These are phyloP conservation scores for Lecanicillium sp. DNA, from an alignment of 2,329 filamentous ascomycete species.

Conservation along the genomic window DNA sequence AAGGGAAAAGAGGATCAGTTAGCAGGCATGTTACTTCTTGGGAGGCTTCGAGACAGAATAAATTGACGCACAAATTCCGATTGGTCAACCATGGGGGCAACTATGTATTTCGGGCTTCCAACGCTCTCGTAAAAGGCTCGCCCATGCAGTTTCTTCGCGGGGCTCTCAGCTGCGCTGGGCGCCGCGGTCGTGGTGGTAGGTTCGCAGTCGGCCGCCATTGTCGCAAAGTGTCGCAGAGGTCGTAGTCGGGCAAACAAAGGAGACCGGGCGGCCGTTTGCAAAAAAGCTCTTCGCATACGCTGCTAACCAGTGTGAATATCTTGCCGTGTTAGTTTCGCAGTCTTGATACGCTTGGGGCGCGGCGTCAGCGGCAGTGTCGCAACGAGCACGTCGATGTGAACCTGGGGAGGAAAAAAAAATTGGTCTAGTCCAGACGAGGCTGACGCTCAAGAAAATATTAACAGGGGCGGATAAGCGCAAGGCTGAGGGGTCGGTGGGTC, in stretches of 20 bases:
- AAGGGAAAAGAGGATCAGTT: neutral
- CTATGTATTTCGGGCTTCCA: slow-evolving; percentile 79
- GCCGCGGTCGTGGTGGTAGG: slow-evolving; percentile 1
- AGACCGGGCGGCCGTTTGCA: neutral
- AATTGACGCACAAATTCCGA: slow-evolving; percentile 75
- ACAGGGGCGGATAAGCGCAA: too few species aligned
- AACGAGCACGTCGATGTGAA: too few species aligned
- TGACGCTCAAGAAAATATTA: too few species aligned
- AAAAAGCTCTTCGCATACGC: neutral
- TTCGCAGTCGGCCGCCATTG: slow-evolving; percentile 17
- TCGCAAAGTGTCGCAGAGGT: slow-evolving; percentile 15
- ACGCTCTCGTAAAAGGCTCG: slow-evolving; percentile 92
- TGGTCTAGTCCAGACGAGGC: neutral
- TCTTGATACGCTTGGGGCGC: too few species aligned
- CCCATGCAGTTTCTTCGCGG: slow-evolving; percentile 60
- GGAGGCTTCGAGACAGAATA: too few species aligned
- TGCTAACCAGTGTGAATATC: too few species aligned
- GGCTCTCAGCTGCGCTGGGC: slow-evolving; percentile 11
- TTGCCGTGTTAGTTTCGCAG: neutral
- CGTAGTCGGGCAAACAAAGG: neutral
- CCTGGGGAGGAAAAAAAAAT: slow-evolving; percentile 3
- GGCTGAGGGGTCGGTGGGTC: too few species aligned
- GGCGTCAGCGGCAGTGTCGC: too few species aligned
- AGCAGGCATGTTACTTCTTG: neutral
- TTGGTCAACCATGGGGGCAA: slow-evolving; percentile 97